phyloP scores from a whole-genome alignment of 768 basidiomycete species.

The Sarcodon sp. region DNA sequence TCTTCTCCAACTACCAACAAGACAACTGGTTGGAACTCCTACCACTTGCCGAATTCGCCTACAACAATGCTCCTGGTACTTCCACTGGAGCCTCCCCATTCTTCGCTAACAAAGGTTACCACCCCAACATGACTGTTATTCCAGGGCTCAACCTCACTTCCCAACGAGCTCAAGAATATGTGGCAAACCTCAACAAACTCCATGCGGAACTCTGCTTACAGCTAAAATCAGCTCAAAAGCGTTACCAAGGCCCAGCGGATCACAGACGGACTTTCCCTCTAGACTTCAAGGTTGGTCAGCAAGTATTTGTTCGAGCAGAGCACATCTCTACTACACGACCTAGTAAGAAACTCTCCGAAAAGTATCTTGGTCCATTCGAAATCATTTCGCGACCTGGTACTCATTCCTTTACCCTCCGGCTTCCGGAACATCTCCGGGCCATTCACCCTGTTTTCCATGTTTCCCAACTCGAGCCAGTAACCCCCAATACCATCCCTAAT shows the following conservation, averaged over 20 bases:
- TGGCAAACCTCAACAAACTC: conserved; percentile 10
- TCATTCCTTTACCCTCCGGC: conserved; percentile 10
- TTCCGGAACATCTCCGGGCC: conserved; percentile 8
- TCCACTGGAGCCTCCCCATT: conserved; percentile 13
- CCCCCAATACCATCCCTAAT: conserved; percentile 7
- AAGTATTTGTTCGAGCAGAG: no score
- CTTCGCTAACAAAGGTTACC: conserved; percentile 6
- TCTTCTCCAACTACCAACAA: conserved; percentile 24
- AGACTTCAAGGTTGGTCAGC: no score
- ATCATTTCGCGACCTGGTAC: conserved; percentile 10
- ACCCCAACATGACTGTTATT: conserved; percentile 8
- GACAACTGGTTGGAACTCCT: conserved; percentile 29
- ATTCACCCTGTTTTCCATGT: conserved; percentile 13
- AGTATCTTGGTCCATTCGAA: conserved; percentile 9
- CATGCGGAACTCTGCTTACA: conserved; percentile 7
- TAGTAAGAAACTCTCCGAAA: conserved; percentile 12
- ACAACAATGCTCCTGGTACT: conserved; percentile 22
- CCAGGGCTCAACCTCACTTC: conserved; percentile 8
- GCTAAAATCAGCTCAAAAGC: conserved; percentile 8
- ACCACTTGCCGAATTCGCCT: conserved; percentile 26
- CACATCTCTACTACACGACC: no score
- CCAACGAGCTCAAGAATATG: conserved; percentile 9
- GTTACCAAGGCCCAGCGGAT: conserved; percentile 7
- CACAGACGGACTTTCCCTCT: not conserved
- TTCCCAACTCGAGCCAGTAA: conserved; percentile 8